Evolutionary conservation across 1,284 basidiomycete genomes (phyloP).

Genomic region (Vanrija pseudolonga): DNA sequence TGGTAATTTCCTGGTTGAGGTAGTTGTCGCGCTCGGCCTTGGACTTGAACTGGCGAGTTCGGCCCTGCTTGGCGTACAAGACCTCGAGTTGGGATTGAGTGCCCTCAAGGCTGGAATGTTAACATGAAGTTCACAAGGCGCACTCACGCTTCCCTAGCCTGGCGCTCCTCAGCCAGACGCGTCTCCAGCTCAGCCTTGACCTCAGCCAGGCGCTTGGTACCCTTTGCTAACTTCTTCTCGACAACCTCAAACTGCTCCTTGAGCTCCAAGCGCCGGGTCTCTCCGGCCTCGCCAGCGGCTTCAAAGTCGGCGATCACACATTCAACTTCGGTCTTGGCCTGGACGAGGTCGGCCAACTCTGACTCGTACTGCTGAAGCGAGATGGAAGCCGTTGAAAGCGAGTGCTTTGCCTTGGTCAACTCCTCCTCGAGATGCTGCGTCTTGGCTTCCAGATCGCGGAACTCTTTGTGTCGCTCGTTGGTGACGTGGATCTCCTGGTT

Average conservation of each 20-base stretch:
- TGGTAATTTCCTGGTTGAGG: conserved; percentile 67
- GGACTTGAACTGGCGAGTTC: conserved; percentile 77
- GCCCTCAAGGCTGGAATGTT: conserved; percentile 59
- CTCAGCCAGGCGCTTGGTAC: conserved; percentile 61
- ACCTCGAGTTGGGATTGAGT: conserved; percentile 65
- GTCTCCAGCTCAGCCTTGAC: conserved; percentile 66
- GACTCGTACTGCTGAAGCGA: conserved; percentile 40
- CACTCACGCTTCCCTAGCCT: conserved; percentile 58
- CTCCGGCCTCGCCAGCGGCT: conserved; percentile 63
- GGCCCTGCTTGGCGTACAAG: conserved; percentile 82
- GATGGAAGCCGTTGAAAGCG: conserved; percentile 61
- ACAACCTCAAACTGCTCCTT: conserved; percentile 64
- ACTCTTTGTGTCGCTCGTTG: conserved; percentile 75
- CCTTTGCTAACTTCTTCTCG: conserved; percentile 60
- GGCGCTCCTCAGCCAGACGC: conserved; percentile 58
- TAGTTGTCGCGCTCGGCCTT: conserved; percentile 76
- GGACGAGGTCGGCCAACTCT: conserved; percentile 62
- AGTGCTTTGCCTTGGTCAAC: conserved; percentile 67
- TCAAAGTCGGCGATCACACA: conserved; percentile 78
- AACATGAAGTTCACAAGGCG: not conserved
- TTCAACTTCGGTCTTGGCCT: conserved; percentile 72
- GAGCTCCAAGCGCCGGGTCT: conserved; percentile 53
- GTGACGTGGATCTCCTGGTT: conserved; percentile 75
- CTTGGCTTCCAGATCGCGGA: conserved; percentile 75
- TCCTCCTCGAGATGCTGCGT: conserved; percentile 71